Evolutionary conservation across 805 yeast genomes (phyloP).

Genomic region (Candida khao-thaluensis): DNA sequence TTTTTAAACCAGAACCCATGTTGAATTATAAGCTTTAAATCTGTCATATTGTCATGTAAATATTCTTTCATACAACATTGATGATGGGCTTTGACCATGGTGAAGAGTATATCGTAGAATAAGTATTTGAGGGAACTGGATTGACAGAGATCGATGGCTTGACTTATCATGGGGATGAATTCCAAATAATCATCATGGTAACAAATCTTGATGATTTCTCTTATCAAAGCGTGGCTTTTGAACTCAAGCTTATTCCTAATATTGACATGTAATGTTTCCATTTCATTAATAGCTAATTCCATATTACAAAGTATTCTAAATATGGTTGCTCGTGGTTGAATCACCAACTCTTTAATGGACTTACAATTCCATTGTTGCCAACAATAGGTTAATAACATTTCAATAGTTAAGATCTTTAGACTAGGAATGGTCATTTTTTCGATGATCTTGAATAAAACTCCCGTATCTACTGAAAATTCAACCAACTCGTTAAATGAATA

Average conservation of each 20-base stretch:
- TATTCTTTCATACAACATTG: conserved; percentile 37
- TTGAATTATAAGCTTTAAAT: conserved; percentile 31
- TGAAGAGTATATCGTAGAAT: conserved; percentile 26
- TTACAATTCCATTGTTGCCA: conserved; percentile 22
- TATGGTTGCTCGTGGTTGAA: conserved; percentile 28
- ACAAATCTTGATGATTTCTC: conserved; percentile 17
- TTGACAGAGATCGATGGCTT: conserved; percentile 29
- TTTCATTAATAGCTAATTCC: conserved; percentile 25
- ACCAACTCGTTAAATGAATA: conserved; percentile 37
- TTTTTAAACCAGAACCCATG: conserved; percentile 33
- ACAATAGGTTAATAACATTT: conserved; percentile 44
- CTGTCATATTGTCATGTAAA: conserved; percentile 21
- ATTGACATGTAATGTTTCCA: not conserved
- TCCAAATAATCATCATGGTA: conserved; percentile 31
- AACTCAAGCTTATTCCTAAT: conserved; percentile 14
- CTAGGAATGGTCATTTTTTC: conserved; percentile 18
- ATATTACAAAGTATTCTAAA: conserved; percentile 35
- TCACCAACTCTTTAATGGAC: conserved; percentile 14
- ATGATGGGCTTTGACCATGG: conserved; percentile 25
- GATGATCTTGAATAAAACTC: conserved; percentile 30
- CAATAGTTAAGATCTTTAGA: conserved; percentile 33
- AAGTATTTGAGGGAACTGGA: conserved; percentile 16
- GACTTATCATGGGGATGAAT: conserved; percentile 33
- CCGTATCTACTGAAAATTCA: conserved; percentile 41
- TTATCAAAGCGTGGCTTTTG: conserved; percentile 14